These are phyloP conservation scores for Aurifilum marmelostoma DNA, from an alignment of 2,329 filamentous ascomycete species.

Conservation along the genomic window DNA sequence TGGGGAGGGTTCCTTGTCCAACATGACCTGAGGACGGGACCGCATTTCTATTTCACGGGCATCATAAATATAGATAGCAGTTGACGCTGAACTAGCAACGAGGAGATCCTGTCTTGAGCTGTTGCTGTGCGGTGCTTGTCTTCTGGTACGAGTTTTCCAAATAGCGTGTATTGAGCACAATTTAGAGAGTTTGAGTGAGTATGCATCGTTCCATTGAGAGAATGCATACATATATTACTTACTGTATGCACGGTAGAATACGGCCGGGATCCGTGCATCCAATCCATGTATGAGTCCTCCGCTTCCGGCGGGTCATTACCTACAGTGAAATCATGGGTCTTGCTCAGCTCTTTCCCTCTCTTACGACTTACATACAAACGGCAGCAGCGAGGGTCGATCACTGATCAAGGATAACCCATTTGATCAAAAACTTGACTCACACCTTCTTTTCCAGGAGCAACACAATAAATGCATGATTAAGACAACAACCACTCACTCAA, in stretches of 20 bases:
- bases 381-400: neutral
- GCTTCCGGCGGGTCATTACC: neutral
- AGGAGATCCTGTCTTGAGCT: no score
- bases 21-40: neutral
- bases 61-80: neutral
- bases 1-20: neutral
- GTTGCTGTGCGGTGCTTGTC: no score
- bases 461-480: no score
- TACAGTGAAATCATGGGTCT: slow-evolving; percentile 1
- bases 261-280: neutral
- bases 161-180: neutral
- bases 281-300: neutral
- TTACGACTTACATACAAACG: slow-evolving; percentile 2
- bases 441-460: neutral
- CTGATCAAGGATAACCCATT: no score
- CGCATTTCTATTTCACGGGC: neutral
- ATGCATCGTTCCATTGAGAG: no score
- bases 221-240: no score
- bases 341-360: neutral
- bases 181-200: neutral
- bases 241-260: no score
- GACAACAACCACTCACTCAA: no score
- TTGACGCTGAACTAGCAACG: no score
- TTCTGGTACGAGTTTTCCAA: neutral
- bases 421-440: neutral